Percentiles rank a stretch among this genome's conserved stretches.
Conservation (phyloP, 108 stramenopile species). For the Conticribra weissflogii region DNA sequence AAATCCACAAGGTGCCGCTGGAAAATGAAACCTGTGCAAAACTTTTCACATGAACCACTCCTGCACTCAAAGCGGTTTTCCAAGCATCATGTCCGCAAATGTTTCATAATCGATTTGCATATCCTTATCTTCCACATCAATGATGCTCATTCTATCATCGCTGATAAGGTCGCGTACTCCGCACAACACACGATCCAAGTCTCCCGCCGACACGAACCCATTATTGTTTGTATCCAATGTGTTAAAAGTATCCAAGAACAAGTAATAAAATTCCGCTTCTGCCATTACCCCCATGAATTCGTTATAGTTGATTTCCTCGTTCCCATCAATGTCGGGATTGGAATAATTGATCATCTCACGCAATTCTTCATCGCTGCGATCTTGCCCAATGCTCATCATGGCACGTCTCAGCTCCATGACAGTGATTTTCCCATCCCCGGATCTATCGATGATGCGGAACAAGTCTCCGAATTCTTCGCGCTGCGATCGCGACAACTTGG, state of each 20-base stretch:
- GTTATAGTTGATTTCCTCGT: constrained; percentile 51
- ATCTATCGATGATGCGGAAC: constrained; percentile 70
- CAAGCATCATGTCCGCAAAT: constrained; percentile 80
- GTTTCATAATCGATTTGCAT: constrained; percentile 89
- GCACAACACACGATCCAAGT: constrained; percentile 74
- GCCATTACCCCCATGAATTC: constrained; percentile 91
- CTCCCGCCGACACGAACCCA: constrained; percentile 76
- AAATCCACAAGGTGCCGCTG: too few species aligned
- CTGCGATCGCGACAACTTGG: constrained; percentile 63
- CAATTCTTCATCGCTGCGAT: constrained; percentile 57
- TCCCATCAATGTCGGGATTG: constrained; percentile 59
- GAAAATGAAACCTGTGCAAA: too few species aligned
- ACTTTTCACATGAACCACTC: too few species aligned
- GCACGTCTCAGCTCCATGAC: constrained; percentile 69
- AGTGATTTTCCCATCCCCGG: constrained; percentile 63
- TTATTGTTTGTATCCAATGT: constrained; percentile 70
- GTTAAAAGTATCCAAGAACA: constrained; percentile 82
- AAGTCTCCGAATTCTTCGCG: constrained; percentile 69
- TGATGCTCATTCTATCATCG: constrained; percentile 84
- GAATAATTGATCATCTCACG: constrained; percentile 68
- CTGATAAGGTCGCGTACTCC: constrained; percentile 85
- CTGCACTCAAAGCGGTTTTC: constrained; percentile 43
- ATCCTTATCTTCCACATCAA: constrained; percentile 85
- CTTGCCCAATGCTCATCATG: constrained; percentile 64
- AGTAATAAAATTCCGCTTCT: constrained; percentile 83